Percentiles rank a stretch among this genome's conserved stretches.
These are phyloP conservation scores for Plasmopara halstedii DNA, from an alignment of 352 stramenopile genomes.

Conservation along the genomic window DNA sequence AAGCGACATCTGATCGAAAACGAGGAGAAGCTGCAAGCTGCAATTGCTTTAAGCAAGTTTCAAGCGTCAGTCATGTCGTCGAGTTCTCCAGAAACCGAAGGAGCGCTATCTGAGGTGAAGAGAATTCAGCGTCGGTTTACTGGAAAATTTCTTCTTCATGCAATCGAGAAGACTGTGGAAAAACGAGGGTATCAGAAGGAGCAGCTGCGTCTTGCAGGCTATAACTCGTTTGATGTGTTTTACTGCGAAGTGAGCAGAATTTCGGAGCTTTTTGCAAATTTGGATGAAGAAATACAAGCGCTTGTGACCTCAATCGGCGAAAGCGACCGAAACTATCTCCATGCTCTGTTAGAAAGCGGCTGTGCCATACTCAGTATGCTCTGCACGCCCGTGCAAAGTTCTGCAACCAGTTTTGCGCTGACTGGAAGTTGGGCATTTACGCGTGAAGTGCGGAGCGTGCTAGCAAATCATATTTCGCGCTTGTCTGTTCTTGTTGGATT, in stretches of 20 bases:
- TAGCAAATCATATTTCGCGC: constrained; percentile 55
- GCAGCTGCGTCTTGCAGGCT: constrained; percentile 68
- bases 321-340: constrained; percentile 50
- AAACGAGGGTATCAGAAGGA: constrained; percentile 71
- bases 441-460: constrained; percentile 43
- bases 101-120: constrained; percentile 12
- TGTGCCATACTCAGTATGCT: constrained; percentile 70
- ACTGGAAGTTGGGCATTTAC: constrained; percentile 61
- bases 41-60: constrained; percentile 69
- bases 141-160: constrained; percentile 58
- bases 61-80: constrained; percentile 48
- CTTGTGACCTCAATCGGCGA: constrained; percentile 48
- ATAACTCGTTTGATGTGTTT: constrained; percentile 84
- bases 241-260: constrained; percentile 84
- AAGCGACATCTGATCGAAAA: constrained; percentile 49
- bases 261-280: constrained; percentile 46
- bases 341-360: constrained; percentile 52
- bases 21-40: constrained; percentile 71
- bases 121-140: constrained; percentile 35
- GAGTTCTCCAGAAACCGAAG: constrained; percentile 14
- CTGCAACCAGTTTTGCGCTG: constrained; percentile 20
- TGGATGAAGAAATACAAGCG: constrained; percentile 51
- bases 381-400: constrained; percentile 27
- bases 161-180: constrained; percentile 67
- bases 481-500: constrained; percentile 49